A percentile compares a stretch with the other conserved stretches of the same genome.
phyloP scores from a whole-genome alignment of 352 stramenopile species.

The Halophytophthora batemanensis region DNA sequence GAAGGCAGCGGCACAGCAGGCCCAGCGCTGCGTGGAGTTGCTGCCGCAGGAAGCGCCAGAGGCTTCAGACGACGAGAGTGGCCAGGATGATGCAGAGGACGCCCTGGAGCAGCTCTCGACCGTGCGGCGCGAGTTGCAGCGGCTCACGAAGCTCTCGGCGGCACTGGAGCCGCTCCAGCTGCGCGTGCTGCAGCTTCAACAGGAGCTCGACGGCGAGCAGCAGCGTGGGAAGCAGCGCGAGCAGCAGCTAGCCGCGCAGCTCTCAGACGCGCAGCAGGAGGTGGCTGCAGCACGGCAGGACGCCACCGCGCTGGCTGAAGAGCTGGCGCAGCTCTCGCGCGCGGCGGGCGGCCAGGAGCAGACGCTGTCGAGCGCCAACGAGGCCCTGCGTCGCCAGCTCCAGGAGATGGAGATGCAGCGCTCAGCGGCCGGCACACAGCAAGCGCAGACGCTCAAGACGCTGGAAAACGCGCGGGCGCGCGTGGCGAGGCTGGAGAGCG shows the following conservation, averaged over 20 bases:
- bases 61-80: constrained; percentile 10
- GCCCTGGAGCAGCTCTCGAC: constrained; percentile 13
- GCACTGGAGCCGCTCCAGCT: constrained; percentile 46
- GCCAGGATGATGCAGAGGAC: constrained; percentile 10
- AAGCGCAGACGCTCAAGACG: constrained; percentile 58
- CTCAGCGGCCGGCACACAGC: constrained; percentile 29
- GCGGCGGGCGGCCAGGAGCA: constrained; percentile 34
- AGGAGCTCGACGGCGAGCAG: constrained; percentile 43
- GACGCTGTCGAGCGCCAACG: constrained; percentile 36
- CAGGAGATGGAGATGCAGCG: constrained; percentile 53
- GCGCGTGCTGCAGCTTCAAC: constrained; percentile 38
- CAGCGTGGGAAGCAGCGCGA: constrained; percentile 37
- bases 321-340: constrained; percentile 48
- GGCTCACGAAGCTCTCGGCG: constrained; percentile 15
- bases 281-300: constrained; percentile 39
- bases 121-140: constrained; percentile 18
- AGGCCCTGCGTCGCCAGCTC: constrained; percentile 46
- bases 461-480: constrained; percentile 46
- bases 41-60: constrained; percentile 17
- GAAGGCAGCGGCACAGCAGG: constrained; percentile 21
- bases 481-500: constrained; percentile 44
- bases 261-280: constrained; percentile 29
- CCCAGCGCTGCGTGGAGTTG: constrained; percentile 28
- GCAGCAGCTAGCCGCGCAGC: constrained; percentile 37
- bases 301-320: constrained; percentile 42